Percentiles rank a stretch among this genome's conserved stretches.
These are phyloP conservation scores for Chytriomyces sp. DNA, from an alignment of 192 early-diverging fungal genomes.

Conservation along the genomic window DNA sequence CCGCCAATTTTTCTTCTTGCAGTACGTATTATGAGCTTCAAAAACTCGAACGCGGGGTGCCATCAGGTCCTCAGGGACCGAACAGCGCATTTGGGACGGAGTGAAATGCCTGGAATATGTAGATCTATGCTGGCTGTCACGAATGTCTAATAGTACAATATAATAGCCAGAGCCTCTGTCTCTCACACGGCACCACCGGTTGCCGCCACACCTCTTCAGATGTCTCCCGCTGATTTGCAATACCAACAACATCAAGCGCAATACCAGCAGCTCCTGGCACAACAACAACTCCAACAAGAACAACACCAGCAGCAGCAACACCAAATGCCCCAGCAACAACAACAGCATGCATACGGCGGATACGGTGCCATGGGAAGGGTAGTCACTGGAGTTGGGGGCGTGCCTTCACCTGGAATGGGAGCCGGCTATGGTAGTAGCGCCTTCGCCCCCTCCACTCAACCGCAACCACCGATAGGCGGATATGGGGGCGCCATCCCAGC, in stretches of 20 bases:
- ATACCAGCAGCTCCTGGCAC: conserved; percentile 40
- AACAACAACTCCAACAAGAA: conserved; percentile 44
- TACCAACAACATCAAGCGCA: conserved; percentile 18
- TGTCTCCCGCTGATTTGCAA: conserved; percentile 12
- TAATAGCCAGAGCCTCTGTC: conserved; percentile 47
- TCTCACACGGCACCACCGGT: no score
- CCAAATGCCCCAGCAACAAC: conserved; percentile 30
- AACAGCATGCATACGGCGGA: conserved; percentile 34
- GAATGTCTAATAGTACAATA: conserved; percentile 38
- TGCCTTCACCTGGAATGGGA: neutral
- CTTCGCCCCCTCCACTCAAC: no score
- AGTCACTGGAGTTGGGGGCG: neutral
- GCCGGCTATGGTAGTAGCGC: no score
- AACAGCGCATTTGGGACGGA: neutral
- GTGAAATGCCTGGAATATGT: neutral
- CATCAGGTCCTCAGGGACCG: neutral
- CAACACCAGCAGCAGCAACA: conserved; percentile 38
- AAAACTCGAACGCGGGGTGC: neutral
- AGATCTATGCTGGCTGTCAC: conserved; percentile 17
- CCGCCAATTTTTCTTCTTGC: neutral
- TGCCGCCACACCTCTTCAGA: conserved; percentile 39
- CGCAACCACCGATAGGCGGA: no score
- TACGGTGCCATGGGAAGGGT: neutral
- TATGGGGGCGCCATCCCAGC: neutral
- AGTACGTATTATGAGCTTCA: neutral